Conservation (phyloP, 2,329 filamentous ascomycete species). For the Thermothelomyces thermophilus region DNA sequence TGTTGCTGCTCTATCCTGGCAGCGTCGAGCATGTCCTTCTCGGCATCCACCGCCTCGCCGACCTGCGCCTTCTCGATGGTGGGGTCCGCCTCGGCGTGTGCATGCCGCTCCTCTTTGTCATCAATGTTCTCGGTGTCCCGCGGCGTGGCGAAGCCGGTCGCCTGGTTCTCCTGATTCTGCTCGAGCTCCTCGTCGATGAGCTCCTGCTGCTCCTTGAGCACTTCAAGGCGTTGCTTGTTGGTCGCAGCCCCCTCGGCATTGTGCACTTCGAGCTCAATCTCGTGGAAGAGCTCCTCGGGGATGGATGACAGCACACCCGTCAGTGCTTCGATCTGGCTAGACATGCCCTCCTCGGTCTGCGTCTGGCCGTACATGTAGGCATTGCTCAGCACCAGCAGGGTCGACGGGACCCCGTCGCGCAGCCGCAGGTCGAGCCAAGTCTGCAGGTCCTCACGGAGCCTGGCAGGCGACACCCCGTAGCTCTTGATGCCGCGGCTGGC, state of each 20-base stretch:
- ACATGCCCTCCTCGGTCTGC: slow-evolving; percentile 66
- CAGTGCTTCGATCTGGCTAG: slow-evolving; percentile 85
- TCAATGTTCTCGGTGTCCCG: slow-evolving; percentile 91
- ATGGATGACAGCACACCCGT: slow-evolving; percentile 90
- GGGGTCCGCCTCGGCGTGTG: slow-evolving; percentile 41
- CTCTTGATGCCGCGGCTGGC: slow-evolving; percentile 88
- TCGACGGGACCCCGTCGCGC: slow-evolving; percentile 92
- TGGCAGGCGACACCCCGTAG: slow-evolving; percentile 81
- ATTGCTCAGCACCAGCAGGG: slow-evolving; percentile 89
- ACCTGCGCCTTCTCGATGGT: slow-evolving; percentile 44
- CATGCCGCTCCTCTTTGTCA: slow-evolving; percentile 73
- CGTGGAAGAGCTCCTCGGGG: slow-evolving; percentile 97
- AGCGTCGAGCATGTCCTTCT: slow-evolving; percentile 45
- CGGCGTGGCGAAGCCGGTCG: slow-evolving; percentile 64
- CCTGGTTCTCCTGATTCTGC: slow-evolving; percentile 76
- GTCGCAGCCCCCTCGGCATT: slow-evolving; percentile 94
- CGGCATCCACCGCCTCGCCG: slow-evolving; percentile 49
- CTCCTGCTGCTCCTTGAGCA: slow-evolving; percentile 96
- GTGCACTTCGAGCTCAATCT: slow-evolving; percentile 97
- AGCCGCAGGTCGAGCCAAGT: slow-evolving; percentile 93
- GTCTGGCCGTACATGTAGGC: slow-evolving; percentile 90
- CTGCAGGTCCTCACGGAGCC: slow-evolving; percentile 81
- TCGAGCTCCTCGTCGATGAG: slow-evolving; percentile 95
- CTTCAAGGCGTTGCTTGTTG: slow-evolving; percentile 97
- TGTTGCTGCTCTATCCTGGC: slow-evolving; percentile 36